These are phyloP conservation scores for Canavalia ensiformis DNA, from an alignment of 306 rosid species.

Conservation along the genomic window DNA sequence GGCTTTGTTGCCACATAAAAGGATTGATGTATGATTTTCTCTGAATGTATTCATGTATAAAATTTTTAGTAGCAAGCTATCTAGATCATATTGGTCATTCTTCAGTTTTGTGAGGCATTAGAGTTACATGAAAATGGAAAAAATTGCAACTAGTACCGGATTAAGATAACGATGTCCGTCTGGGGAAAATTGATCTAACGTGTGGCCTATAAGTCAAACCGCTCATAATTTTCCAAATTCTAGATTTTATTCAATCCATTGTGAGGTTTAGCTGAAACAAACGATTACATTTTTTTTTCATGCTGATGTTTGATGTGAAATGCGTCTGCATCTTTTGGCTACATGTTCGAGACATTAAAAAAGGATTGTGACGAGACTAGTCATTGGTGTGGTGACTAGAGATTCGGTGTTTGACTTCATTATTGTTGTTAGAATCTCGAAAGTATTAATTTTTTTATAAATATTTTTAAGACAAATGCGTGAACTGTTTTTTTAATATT, in stretches of 20 bases:
- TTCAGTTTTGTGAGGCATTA: conserved; percentile 33
- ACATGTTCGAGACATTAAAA: no score
- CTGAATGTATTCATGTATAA: conserved; percentile 27
- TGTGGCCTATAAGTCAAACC: conserved; percentile 9
- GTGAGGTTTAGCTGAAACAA: background rate
- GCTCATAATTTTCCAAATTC: background rate
- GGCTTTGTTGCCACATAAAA: conserved; percentile 33
- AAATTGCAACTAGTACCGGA: conserved; percentile 12
- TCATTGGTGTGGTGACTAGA: no score
- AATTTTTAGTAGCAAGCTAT: conserved; percentile 36
- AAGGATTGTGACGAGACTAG: no score
- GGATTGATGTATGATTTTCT: conserved; percentile 44
- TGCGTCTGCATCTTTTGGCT: no score
- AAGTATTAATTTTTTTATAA: no score
- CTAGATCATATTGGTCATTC: conserved; percentile 41
- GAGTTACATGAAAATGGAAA: conserved; percentile 13
- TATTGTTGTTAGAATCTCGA: no score
- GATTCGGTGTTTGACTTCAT: no score
- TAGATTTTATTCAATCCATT: conserved; percentile 14
- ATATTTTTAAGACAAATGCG: no score
- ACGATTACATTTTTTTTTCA: no score
- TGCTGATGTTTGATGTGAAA: no score
- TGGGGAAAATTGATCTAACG: conserved; percentile 37
- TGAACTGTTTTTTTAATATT: no score
- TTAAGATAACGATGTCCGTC: conserved; percentile 9